Base-by-base conservation (phyloP, 495 filamentous ascomycete genomes). In the Hypoxylon fragiforme region DNA sequence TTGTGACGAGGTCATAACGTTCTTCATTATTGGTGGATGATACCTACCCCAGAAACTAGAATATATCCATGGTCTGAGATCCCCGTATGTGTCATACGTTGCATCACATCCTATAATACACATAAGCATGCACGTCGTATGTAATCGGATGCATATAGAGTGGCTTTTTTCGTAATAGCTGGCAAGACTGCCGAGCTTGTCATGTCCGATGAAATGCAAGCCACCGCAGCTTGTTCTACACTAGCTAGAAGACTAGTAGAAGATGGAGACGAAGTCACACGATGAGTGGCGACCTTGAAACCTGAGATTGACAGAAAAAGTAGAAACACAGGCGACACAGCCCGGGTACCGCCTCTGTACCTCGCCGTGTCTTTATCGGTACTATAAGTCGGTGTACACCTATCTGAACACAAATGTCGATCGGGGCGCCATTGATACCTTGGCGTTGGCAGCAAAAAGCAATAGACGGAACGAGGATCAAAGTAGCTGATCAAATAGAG, bases 161-260 rank as follows among this genome's bases (percentile, higher is more conserved):
- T 55, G 52, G 52, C 52, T 55, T 35, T 16, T 22, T 7, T 35
- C 15, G 16, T 19, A 7, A 21, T 9, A 49, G 44, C 53, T 56
- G 53, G 38, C 18, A 36, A 0, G 5, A 20, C 19, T 7, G 13
- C 24, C 28, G 28, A 12, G 13, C 6, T 47, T 13, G 14, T 15
- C 36, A 39, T 35, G 15, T 9, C 43, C 40, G 39, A 31, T 7
- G 15, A 13, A 22, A 54, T 37, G 34, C 26, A 8, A 31, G 16
- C 15, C 20, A 7, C 20, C 38, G 44, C 15, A 19, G 28, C 24
- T 20, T 26, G 28, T 13, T 44, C 24, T 18, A 44, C 5, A 44
- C 11, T 28, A 24, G 15, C 8, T 16, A 44, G n/a, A 1, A 30
- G 24, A 24, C 12, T 42, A n/a, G n/a, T 18, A 43, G 14, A 20